Evolutionary conservation across 2,329 filamentous ascomycete species (phyloP), one percentile per base, ranked within the genome.

Genomic region (Penicillium hordei): DNA sequence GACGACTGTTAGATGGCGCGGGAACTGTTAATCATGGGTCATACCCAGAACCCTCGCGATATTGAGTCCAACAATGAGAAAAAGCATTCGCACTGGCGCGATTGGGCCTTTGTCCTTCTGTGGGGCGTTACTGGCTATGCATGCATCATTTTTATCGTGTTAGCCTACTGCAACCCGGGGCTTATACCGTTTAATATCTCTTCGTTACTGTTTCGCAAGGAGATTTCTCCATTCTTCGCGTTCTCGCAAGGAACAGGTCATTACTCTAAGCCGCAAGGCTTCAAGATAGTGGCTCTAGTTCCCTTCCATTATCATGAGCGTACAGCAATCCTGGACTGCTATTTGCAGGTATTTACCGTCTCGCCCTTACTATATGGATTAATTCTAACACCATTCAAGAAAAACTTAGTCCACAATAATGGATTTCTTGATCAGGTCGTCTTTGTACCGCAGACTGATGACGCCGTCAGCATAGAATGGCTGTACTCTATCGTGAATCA

Each of bases 351-450:
- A 39, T 55, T 66, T 17, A 31, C 25, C 8, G 8, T n/a, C 7
- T 10, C 21, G 2, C 2, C 19, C 13, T 19, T 13, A 19, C 9
- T 12, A 12, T 25, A 23, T 21, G 4, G 4, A 9, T 19, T 9
- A 13, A 23, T 8, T 36, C 44, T 61, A 38, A 63, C 4, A 34
- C 17, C 2, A 48, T 34, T 7, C 2, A 44, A 74, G 70, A 70
- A 69, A 61, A 79, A 79, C 46, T 63, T 79, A 10, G 71, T 67
- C 17, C 58, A 63, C 5, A 75, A 78, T 58, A 70, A 72, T 52
- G 77, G 77, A 6, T 71, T 76, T 36, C 67, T 79, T 9, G 76
- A 79, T 51, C 68, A 76, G 55, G 76, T 79, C 6, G 58, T 74
- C n/a, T 79, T 76, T 58, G 63, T 78, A n/a, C 72, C 74, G 17